These are phyloP conservation scores for Alternaria triticina DNA, from an alignment of 2,329 filamentous ascomycete genomes.

Conservation along the genomic window DNA sequence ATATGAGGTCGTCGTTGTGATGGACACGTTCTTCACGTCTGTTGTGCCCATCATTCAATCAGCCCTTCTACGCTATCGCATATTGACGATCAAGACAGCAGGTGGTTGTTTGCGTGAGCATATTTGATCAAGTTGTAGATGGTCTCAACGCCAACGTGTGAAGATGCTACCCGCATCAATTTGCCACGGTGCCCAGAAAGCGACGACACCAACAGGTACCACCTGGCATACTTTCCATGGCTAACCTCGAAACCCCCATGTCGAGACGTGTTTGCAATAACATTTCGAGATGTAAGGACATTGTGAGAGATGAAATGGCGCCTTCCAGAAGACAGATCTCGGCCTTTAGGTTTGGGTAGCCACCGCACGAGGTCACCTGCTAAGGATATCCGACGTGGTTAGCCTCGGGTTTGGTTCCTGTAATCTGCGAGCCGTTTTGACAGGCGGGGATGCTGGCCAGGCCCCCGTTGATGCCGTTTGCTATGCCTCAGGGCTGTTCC, in stretches of 20 bases:
- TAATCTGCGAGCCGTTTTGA: constrained; percentile 16
- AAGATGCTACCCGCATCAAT: not conserved
- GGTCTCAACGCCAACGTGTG: not conserved
- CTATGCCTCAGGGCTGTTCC: constrained; percentile 3
- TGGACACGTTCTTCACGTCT: not conserved
- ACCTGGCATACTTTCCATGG: not conserved
- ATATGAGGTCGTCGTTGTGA: not conserved
- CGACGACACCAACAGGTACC: not conserved
- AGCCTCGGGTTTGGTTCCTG: constrained; percentile 15
- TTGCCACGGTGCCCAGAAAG: not conserved
- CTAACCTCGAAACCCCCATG: not conserved
- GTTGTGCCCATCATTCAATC: not conserved
- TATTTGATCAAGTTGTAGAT: not conserved
- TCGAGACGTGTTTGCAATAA: not conserved
- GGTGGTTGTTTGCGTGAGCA: not conserved
- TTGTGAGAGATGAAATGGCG: not conserved
- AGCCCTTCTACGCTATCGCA: not conserved
- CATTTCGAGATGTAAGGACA: not conserved
- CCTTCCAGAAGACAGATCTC: not conserved
- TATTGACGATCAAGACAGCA: not conserved
- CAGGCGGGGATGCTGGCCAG: constrained; percentile 4
- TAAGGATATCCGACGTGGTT: constrained; percentile 9
- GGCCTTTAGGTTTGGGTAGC: constrained; percentile 7
- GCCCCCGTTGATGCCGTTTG: constrained; percentile 1
- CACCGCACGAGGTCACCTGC: not conserved